phyloP scores from a whole-genome alignment of 148 eudicot genomes.

The Tetragonia tetragonoides region DNA sequence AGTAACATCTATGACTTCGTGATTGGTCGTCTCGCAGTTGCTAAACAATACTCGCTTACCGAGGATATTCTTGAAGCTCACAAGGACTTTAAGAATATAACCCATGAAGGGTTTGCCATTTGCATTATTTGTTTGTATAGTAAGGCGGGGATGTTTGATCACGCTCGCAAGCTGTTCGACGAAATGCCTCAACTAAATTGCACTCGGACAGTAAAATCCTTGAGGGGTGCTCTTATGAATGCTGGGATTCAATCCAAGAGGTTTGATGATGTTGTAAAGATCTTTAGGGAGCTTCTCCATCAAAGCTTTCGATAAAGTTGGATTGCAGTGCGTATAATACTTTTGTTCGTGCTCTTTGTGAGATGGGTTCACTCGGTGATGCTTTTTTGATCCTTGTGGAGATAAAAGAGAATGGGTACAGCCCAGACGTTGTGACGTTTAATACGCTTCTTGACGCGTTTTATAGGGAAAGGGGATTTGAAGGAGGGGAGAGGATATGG shows the following conservation, averaged over 20 bases:
- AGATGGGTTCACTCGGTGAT: slow-evolving; percentile 14
- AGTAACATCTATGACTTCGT: slow-evolving; percentile 11
- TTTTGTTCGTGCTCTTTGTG: slow-evolving; percentile 17
- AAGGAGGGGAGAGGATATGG: slow-evolving; percentile 20
- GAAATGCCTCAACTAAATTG: slow-evolving; percentile 27
- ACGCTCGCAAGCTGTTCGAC: slow-evolving; percentile 27
- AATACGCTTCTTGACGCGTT: slow-evolving; percentile 22
- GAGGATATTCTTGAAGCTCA: slow-evolving; percentile 16
- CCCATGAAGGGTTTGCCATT: slow-evolving; percentile 13
- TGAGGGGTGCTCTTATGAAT: slow-evolving; percentile 22
- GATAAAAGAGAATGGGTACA: slow-evolving; percentile 10
- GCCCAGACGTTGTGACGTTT: slow-evolving; percentile 9
- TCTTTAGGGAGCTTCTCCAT: slow-evolving; percentile 13
- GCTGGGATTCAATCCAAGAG: slow-evolving; percentile 13
- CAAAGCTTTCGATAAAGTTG: not conserved
- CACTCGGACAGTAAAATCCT: not conserved
- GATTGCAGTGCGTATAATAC: slow-evolving; percentile 18
- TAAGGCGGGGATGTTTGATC: slow-evolving; percentile 28
- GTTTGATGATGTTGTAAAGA: slow-evolving; percentile 4
- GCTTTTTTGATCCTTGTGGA: slow-evolving; percentile 13
- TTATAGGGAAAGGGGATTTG: slow-evolving; percentile 21
- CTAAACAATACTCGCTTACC: slow-evolving; percentile 6
- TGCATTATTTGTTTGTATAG: slow-evolving; percentile 14
- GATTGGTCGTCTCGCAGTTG: slow-evolving; percentile 10
- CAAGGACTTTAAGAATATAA: slow-evolving; percentile 13